Base-by-base conservation (phyloP, 257 asterid genomes). In the Solanum pinnatisectum region DNA sequence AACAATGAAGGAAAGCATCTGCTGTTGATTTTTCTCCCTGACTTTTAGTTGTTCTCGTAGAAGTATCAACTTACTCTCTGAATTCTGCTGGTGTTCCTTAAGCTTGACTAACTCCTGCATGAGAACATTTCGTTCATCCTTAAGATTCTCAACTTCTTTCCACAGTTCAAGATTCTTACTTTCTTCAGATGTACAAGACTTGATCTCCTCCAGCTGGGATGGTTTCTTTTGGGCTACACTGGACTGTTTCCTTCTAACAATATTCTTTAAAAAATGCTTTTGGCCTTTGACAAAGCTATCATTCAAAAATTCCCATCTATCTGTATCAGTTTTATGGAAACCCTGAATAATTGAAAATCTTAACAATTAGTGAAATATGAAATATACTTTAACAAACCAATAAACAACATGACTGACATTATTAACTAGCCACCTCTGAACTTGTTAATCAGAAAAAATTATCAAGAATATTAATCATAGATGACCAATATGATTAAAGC, bases 1-100 rank as follows among this genome's bases (percentile, higher is more conserved):
- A 84, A 94, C 99, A n/a, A 97, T 96, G 94, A 96, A 96, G 15
- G 99, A 96, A 52, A 97, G 98, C 99, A 96, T 94, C 87, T 97
- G 98, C 65, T 96, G 99, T 90, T 96, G 99, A 91, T 94, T 93
- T 89, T 93, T 96, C 91, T 97, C 99, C 95, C 94, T 92, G 8
- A 97, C 96, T 89, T 94, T 94, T 44, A 97, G 86, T 72, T 94
- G 98, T 63, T 95, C 95, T 74, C 96, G 77, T 39, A 96, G 49
- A 87, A 91, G 90, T 9, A 92, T 87, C 90, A 97, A 42, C 89
- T 95, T 96, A 76, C 94, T 93, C 92, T 94, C 95, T 18, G 99
- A 94, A 67, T 42, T 94, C 91, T 96, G 90, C 88, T 95, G 99
- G 90, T 92, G 93, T 87, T 95, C 94, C 59, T 94, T 89, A 59